Percentiles rank a stretch among this genome's conserved stretches.
phyloP scores from a whole-genome alignment of 2,329 filamentous ascomycete species.

The Xylaria polymorpha region DNA sequence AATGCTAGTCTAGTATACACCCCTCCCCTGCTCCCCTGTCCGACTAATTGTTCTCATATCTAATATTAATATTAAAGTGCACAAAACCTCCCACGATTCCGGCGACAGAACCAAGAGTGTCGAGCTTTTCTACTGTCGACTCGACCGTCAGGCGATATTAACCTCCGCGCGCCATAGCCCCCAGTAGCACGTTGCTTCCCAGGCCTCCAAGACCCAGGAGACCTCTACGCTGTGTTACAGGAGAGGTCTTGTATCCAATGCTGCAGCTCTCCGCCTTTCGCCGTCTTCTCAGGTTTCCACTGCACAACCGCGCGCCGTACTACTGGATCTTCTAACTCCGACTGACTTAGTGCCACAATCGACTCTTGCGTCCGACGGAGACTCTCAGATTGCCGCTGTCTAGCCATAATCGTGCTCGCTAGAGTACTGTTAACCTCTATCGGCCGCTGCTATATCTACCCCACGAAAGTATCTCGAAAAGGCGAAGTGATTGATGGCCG shows the following conservation, averaged over 20 bases:
- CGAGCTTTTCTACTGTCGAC: slow-evolving; percentile 48
- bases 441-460: slow-evolving; percentile 41
- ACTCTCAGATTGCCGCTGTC: slow-evolving; percentile 51
- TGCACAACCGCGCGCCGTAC: slow-evolving; percentile 63
- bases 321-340: slow-evolving; percentile 58
- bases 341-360: slow-evolving; percentile 63
- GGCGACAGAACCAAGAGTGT: slow-evolving; percentile 47
- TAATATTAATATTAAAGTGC: slow-evolving; percentile 54
- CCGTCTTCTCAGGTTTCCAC: slow-evolving; percentile 55
- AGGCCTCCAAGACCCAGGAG: slow-evolving; percentile 47
- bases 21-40: slow-evolving; percentile 48
- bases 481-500: slow-evolving; percentile 34
- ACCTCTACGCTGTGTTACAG: slow-evolving; percentile 48
- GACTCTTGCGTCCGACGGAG: slow-evolving; percentile 64
- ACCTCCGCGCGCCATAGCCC: slow-evolving; percentile 47
- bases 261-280: slow-evolving; percentile 61
- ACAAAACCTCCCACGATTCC: slow-evolving; percentile 52
- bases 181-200: slow-evolving; percentile 45
- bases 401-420: slow-evolving; percentile 41
- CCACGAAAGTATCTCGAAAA: slow-evolving; percentile 29
- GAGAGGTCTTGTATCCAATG: slow-evolving; percentile 50
- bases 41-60: slow-evolving; percentile 49
- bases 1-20: slow-evolving; percentile 40
- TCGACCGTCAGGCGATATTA: slow-evolving; percentile 47
- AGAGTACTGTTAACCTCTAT: slow-evolving; percentile 37